phyloP scores from a whole-genome alignment of 768 basidiomycete genomes.

The Hysterangium stoloniferum region DNA sequence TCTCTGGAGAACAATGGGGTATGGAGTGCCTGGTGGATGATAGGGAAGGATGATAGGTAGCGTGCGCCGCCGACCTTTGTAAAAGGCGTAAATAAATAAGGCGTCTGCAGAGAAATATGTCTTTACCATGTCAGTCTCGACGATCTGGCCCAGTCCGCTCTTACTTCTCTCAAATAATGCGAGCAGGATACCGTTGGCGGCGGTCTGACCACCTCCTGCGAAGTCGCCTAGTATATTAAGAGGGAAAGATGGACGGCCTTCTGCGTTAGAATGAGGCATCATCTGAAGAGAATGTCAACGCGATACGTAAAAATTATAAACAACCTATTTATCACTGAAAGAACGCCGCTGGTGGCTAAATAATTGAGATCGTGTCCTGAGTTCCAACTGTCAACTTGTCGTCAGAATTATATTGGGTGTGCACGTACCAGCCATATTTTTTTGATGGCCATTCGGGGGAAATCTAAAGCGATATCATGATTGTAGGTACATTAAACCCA shows the following conservation, averaged over 20 bases:
- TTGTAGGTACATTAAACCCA: constrained; percentile 3
- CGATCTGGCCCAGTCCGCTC: constrained; percentile 66
- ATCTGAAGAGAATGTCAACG: constrained; percentile 43
- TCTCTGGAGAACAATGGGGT: constrained; percentile 30
- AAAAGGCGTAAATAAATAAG: background rate
- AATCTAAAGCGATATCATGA: constrained; percentile 5
- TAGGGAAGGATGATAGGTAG: constrained; percentile 64
- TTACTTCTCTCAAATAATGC: constrained; percentile 61
- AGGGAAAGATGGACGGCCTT: constrained; percentile 61
- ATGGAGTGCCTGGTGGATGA: constrained; percentile 35
- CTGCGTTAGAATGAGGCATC: constrained; percentile 45
- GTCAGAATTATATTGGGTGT: background rate
- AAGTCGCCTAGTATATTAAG: constrained; percentile 77
- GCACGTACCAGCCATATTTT: constrained; percentile 64
- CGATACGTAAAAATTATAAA: too few species aligned
- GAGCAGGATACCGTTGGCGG: constrained; percentile 63
- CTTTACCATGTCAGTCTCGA: constrained; percentile 68
- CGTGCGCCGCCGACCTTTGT: constrained; percentile 68
- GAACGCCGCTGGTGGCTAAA: constrained; percentile 66
- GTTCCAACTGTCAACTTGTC: background rate
- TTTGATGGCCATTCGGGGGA: constrained; percentile 41
- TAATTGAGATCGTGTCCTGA: constrained; percentile 82
- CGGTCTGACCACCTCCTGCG: constrained; percentile 71
- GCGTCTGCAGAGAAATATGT: background rate
- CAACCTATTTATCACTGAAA: constrained; percentile 46